Evolutionary conservation across 768 basidiomycete species (phyloP), one percentile per base, ranked within the genome.

Genomic region (Lactarius psammicola): DNA sequence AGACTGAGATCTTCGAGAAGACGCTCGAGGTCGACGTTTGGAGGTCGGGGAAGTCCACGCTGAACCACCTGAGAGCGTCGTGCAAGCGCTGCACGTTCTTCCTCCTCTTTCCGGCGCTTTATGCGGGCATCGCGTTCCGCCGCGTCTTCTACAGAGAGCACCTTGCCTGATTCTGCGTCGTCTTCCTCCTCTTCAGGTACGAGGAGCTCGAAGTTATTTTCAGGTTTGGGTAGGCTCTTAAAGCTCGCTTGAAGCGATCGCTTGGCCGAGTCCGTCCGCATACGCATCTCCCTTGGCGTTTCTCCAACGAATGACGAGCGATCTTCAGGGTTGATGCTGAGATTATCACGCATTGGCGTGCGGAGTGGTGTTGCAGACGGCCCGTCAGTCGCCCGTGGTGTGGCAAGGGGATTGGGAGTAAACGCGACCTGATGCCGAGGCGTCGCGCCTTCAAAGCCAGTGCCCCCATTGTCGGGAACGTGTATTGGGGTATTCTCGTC

Each of bases 401-500:
- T 97, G 18, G 92, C 91, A 11, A 98, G 86, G 5, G 96, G 97
- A 78, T 98, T 99, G 4, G 97, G 97, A 0, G 97, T 99, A 68
- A 95, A 94, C 0, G 92, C 84, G 33, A 92, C 88, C 70, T 88
- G 87, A 70, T 94, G 94, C 26, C 85, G 88, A n/a, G 97, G 97
- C 4, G 96, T 98, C 0, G 95, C 96, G 54, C 95, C 84, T 74
- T 95, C 95, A 74, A 94, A 99, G 2, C 97, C 97, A 8, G 94
- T 94, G 15, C 93, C 92, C 17, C 87, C 89, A n/a, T 81, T 84
- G 26, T 86, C 80, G 2, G 81, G 81, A 8, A 79, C 76, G 73
- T 95, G 96, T 56, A 98, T 75, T 15, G 95, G 97, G 0, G 97
- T 98, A 76, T 99, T 99, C 77, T 98, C 96, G 57, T 98, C 94